Conservation (phyloP, 805 yeast species). For the Myxozyma monticola region DNA sequence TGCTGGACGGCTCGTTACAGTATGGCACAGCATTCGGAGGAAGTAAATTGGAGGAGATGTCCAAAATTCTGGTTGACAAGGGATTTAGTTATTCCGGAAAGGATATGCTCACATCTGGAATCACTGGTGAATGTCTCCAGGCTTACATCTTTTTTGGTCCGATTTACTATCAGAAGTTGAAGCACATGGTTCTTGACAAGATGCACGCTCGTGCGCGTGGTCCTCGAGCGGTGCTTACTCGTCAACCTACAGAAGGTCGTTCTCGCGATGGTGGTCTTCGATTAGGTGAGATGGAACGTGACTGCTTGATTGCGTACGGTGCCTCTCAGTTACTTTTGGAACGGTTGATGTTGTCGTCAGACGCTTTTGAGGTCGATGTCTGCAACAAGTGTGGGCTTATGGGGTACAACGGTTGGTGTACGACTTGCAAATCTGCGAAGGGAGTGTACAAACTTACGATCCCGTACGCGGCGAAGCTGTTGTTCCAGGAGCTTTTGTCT, state of each 20-base stretch:
- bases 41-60: constrained; percentile 93
- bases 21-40: constrained; percentile 99
- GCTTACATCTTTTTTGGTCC: constrained; percentile 99
- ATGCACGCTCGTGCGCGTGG: constrained; percentile 99
- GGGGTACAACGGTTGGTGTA: constrained; percentile 98
- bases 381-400: constrained; percentile 92
- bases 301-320: constrained; percentile 98
- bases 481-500: constrained; percentile 96
- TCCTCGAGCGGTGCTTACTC: constrained; percentile 94
- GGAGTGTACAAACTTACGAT: constrained; percentile 88
- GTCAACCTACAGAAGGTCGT: constrained; percentile 99
- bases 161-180: constrained; percentile 94
- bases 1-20: constrained; percentile 82
- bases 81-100: constrained; percentile 96
- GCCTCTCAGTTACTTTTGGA: constrained; percentile 93
- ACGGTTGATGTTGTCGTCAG: constrained; percentile 93
- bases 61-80: constrained; percentile 79
- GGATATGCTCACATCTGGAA: constrained; percentile 95
- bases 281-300: constrained; percentile 99
- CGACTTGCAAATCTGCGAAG: constrained; percentile 90
- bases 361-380: constrained; percentile 95
- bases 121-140: constrained; percentile 95
- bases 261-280: constrained; percentile 98
- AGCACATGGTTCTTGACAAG: constrained; percentile 98
- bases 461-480: constrained; percentile 96